phyloP scores from a whole-genome alignment of 2,329 filamentous ascomycete species.

The Monosporascus sp. region DNA sequence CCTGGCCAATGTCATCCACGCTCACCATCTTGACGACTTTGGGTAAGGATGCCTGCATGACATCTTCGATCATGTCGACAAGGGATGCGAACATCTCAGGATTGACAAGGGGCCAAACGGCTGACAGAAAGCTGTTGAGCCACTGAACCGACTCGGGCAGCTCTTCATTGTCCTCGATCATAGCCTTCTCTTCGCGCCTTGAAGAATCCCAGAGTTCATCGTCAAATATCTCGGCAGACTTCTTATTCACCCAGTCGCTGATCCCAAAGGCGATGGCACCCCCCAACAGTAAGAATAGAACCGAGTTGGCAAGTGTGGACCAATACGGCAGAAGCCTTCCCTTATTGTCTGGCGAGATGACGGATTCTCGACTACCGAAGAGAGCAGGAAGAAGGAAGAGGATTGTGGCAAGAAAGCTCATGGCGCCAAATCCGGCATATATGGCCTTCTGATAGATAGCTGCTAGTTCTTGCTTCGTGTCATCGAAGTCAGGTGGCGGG shows the following conservation, averaged over 20 bases:
- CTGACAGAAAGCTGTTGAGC: constrained; percentile 63
- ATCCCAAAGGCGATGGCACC: constrained; percentile 37
- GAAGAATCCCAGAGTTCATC: constrained; percentile 66
- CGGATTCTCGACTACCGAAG: constrained; percentile 11
- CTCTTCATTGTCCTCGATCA: constrained; percentile 35
- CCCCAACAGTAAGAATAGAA: constrained; percentile 22
- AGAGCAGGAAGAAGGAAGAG: constrained; percentile 18
- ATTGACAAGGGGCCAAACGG: constrained; percentile 71
- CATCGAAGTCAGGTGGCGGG: constrained; percentile 43
- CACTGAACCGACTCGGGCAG: constrained; percentile 64
- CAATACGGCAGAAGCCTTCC: constrained; percentile 7
- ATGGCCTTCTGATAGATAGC: constrained; percentile 29
- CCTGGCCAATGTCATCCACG: constrained; percentile 71
- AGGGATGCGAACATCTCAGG: constrained; percentile 67
- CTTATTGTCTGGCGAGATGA: neutral
- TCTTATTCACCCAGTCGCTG: constrained; percentile 56
- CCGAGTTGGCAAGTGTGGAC: constrained; percentile 16
- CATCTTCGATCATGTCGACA: constrained; percentile 68
- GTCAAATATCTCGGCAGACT: constrained; percentile 58
- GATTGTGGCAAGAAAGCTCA: constrained; percentile 23
- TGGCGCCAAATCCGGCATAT: constrained; percentile 29
- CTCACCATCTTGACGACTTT: constrained; percentile 68
- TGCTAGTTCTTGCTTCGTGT: constrained; percentile 29
- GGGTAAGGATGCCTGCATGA: constrained; percentile 73
- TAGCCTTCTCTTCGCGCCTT: constrained; percentile 45